Base-by-base conservation (phyloP, 129 eudicot genomes). In the Centaurea solstitialis region DNA sequence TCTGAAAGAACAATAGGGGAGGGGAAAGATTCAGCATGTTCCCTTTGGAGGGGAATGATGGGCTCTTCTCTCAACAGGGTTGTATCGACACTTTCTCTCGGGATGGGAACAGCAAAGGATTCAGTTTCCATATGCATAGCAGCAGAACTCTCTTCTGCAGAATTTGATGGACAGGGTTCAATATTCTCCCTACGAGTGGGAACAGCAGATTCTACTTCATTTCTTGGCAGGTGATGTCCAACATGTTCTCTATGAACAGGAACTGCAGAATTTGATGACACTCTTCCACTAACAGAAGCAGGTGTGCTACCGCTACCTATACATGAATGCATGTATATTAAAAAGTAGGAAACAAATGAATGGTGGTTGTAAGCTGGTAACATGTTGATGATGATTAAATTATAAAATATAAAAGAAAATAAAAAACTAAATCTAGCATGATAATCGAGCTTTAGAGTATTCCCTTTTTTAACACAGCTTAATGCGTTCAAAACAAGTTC, bases 241-340 rank as follows among this genome's bases (percentile, higher is more conserved):
- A 71, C 76, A 76, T 79, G 64, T 33, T 71, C 84, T 59, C 82
- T 41, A 65, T 35, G 59, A 64, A 17, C 15, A 10, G 85, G 87
- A 83, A 53, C 41, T 11, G 80, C 77, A 37, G 57, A 80, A 26
- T 39, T 70, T 79, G 80, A 86, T 23, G 84, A 80, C 5, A 33
- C 80, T 76, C 53, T 50, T 30, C 65, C 79, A 80, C 78, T 86
- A 47, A 68, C 64, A 84, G 89, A 64, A 22, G 78, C 69, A 38
- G 85, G 47, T 47, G 84, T 40, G 40, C 81, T 43, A 76, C 89
- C 97, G 33, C 81, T 43, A 76, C 89, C 97, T 91, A 68, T 53
- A 28, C 11, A 76, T 38, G 68, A 72, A 67, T 39, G 43, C 38
- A 59, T 45, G 64, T 21, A 45, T 41, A 75, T 41, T 9, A 62